Evolutionary conservation across 2,329 filamentous ascomycete genomes (phyloP).

Genomic region (Coniochaeta prunicola): DNA sequence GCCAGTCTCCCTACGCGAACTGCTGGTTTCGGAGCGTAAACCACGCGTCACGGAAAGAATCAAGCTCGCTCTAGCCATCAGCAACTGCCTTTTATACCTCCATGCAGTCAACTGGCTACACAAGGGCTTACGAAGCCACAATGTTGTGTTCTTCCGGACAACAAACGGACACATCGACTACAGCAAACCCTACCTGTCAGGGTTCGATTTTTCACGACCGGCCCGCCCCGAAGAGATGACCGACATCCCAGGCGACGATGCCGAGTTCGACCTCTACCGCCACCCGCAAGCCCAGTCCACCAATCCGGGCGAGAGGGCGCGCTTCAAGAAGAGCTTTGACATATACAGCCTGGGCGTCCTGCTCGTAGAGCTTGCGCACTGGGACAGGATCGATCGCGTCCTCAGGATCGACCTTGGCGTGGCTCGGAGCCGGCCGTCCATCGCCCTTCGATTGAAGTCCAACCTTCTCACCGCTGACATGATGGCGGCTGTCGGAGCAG

Average conservation of each 20-base stretch:
- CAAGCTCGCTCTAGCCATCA: conserved; percentile 40
- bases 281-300: conserved; percentile 32
- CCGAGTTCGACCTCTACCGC: conserved; percentile 32
- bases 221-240: conserved; percentile 23
- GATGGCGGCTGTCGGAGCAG: conserved; percentile 15
- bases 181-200: conserved; percentile 27
- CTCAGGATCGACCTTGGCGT: conserved; percentile 14
- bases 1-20: conserved; percentile 38
- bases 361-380: conserved; percentile 36
- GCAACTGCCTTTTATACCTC: conserved; percentile 39
- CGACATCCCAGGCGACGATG: conserved; percentile 30
- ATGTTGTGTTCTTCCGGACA: conserved; percentile 36
- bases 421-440: conserved; percentile 12
- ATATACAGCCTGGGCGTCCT: conserved; percentile 41
- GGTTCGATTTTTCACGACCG: conserved; percentile 33
- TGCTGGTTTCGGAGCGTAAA: conserved; percentile 32
- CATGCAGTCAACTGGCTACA: conserved; percentile 48
- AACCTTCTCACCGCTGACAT: conserved; percentile 11
- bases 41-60: conserved; percentile 46
- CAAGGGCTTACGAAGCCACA: conserved; percentile 31
- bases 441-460: conserved; percentile 15
- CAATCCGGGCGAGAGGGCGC: conserved; percentile 23
- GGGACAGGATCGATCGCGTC: conserved; percentile 16
- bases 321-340: conserved; percentile 31
- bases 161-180: conserved; percentile 20